Conservation (phyloP, 2,329 filamentous ascomycete species). For the Alternaria novae-zelandiae region DNA sequence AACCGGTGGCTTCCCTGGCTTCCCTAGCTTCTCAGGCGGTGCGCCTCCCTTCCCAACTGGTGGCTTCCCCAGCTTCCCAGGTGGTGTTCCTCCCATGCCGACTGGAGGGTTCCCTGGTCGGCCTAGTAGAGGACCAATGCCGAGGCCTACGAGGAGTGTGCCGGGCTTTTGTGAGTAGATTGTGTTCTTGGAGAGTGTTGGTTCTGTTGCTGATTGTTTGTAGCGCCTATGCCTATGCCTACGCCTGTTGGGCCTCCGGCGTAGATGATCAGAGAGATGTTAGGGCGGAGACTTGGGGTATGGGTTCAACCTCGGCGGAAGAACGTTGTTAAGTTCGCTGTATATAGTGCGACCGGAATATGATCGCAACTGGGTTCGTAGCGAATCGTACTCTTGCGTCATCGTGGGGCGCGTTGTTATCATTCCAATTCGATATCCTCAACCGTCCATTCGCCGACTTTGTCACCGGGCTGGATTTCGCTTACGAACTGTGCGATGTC, state of each 20-base stretch:
- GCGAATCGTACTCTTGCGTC: too few species aligned
- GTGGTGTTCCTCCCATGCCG: neutral
- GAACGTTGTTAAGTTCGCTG: neutral
- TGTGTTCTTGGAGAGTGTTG: neutral
- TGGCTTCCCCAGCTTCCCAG: neutral
- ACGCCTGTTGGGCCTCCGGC: neutral
- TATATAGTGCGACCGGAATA: neutral
- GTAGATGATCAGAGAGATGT: neutral
- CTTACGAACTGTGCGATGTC: accelerated
- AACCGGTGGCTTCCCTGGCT: constrained; percentile 1
- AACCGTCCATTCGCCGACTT: neutral
- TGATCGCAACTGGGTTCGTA: neutral
- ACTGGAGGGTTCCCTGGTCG: constrained; percentile 5
- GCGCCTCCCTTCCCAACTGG: neutral
- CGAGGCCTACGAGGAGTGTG: neutral
- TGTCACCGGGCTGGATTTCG: neutral
- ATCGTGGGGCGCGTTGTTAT: too few species aligned
- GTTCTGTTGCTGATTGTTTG: neutral
- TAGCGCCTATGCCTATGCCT: neutral
- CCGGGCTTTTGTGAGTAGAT: neutral
- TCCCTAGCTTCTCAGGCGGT: constrained; percentile 1
- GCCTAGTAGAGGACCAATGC: neutral
- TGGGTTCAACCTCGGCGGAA: neutral
- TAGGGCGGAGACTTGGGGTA: neutral
- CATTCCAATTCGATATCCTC: neutral